Conservation (phyloP, 306 rosid genomes). For the Echinosophora koreensis region DNA sequence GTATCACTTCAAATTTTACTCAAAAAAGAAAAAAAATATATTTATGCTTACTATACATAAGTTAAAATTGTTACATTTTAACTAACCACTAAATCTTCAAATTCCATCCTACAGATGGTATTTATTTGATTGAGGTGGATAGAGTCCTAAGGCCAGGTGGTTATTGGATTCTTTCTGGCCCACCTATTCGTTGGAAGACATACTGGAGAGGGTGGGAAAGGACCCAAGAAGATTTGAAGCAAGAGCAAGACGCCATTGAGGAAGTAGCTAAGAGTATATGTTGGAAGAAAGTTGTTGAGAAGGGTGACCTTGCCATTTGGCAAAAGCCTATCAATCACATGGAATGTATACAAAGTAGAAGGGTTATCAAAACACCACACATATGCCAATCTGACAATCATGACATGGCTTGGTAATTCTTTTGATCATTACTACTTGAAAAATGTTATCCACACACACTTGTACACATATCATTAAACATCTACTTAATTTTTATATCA, state of each 20-base stretch:
- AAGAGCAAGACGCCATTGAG: conserved; percentile 86
- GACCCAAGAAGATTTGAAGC: conserved; percentile 80
- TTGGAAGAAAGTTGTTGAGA: conserved; percentile 86
- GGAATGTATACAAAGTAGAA: conserved; percentile 70
- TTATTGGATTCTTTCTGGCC: conserved; percentile 98
- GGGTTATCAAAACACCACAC: conserved; percentile 68
- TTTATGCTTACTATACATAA: not conserved
- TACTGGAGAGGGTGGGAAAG: conserved; percentile 97
- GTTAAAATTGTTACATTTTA: not conserved
- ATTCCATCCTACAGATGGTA: conserved; percentile 66
- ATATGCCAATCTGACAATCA: conserved; percentile 82
- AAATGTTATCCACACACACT: too few relatives aligned
- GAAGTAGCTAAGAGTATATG: conserved; percentile 72
- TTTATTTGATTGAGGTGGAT: conserved; percentile 88
- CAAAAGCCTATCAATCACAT: conserved; percentile 87
- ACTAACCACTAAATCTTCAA: conserved; percentile 4
- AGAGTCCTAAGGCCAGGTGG: conserved; percentile 95
- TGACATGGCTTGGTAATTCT: conserved; percentile 76
- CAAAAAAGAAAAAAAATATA: not conserved
- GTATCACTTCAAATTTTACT: not conserved
- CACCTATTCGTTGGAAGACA: conserved; percentile 88
- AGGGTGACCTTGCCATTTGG: conserved; percentile 81
- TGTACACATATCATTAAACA: too few relatives aligned
- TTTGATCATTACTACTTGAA: not conserved
- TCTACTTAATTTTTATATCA: too few relatives aligned